Evolutionary conservation across 768 basidiomycete genomes (phyloP).

Genomic region (Pisolithus tinctorius): DNA sequence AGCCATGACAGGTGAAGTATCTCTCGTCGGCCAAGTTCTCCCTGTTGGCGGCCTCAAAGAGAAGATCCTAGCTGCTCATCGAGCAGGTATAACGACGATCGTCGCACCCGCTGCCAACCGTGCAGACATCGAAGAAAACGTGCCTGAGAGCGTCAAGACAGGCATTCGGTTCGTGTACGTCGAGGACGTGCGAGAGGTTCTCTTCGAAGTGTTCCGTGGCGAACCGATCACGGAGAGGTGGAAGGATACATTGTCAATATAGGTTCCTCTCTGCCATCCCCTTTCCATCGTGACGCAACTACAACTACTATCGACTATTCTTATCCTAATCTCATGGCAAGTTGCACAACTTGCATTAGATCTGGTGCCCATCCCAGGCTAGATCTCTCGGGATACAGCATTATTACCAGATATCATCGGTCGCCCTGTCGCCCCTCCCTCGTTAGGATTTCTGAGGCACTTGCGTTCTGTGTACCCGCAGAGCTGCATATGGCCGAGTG

Average conservation of each 20-base stretch:
- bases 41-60: conserved; percentile 96
- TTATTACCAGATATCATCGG: too few species aligned
- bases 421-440: too few species aligned
- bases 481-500: too few species aligned
- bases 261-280: too few species aligned
- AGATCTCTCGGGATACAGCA: too few species aligned
- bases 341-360: too few species aligned
- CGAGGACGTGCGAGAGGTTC: conserved; percentile 84
- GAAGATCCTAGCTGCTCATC: conserved; percentile 94
- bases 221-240: conserved; percentile 53
- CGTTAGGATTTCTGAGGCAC: too few species aligned
- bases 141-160: conserved; percentile 90
- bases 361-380: too few species aligned
- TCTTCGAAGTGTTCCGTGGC: conserved; percentile 79
- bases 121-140: conserved; percentile 96
- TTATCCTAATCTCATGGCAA: too few species aligned
- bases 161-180: conserved; percentile 96
- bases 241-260: conserved; percentile 49
- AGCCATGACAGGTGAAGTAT: conserved; percentile 99
- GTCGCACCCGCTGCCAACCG: conserved; percentile 83
- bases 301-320: too few species aligned
- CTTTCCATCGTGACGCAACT: too few species aligned
- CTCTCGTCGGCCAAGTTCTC: conserved; percentile 90
- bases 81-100: conserved; percentile 92
- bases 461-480: too few species aligned